A percentile compares a stretch with the other conserved stretches of the same genome.
Conservation (phyloP, 768 basidiomycete genomes). For the Suillus ampliporus region DNA sequence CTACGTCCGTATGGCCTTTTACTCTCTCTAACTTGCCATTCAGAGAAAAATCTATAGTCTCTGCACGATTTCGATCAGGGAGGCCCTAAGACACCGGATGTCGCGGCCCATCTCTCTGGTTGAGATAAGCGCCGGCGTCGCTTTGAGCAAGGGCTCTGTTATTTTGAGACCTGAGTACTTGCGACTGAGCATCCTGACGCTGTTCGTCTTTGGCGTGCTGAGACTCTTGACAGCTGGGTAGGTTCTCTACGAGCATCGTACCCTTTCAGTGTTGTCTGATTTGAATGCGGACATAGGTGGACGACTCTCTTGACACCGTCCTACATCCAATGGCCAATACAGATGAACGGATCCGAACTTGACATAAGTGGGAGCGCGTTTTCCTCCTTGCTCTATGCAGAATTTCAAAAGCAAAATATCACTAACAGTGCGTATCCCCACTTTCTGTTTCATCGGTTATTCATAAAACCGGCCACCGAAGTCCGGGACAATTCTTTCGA, state of each 20-base stretch:
- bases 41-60: neutral
- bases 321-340: neutral
- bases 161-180: neutral
- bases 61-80: conserved; percentile 14
- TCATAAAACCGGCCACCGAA: neutral
- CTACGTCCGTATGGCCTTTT: neutral
- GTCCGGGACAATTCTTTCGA: conserved; percentile 12
- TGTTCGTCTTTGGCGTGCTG: conserved; percentile 8
- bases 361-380: conserved; percentile 14
- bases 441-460: neutral
- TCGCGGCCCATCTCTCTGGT: conserved; percentile 14
- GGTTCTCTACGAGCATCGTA: neutral
- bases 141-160: conserved; percentile 6
- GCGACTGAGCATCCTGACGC: neutral
- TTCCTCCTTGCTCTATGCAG: neutral
- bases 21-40: neutral
- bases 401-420: neutral
- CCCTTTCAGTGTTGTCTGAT: neutral
- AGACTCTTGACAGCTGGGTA: conserved; percentile 15
- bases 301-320: conserved; percentile 19
- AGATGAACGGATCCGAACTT: conserved; percentile 10
- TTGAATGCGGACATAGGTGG: conserved; percentile 12
- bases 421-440: neutral
- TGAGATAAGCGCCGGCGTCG: conserved; percentile 9
- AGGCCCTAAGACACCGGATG: conserved; percentile 18